Evolutionary conservation across 164 flowering plant species (phyloP), one percentile per base, ranked within the genome.

Genomic region (Stephania yunnanensis): DNA sequence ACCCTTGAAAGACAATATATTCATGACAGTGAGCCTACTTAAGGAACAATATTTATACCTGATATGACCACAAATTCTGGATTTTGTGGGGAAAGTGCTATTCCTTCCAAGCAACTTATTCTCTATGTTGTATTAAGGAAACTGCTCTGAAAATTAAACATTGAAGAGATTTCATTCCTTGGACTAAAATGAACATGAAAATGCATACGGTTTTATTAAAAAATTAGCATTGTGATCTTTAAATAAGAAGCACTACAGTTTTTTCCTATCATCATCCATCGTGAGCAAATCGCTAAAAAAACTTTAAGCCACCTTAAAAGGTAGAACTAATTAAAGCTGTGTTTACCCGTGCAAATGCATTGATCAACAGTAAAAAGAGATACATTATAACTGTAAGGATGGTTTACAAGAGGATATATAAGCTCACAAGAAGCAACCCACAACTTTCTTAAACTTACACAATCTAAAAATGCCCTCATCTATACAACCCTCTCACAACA

Each of bases 401-500:
- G 75, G 67, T 77, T 20, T 70, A 72, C 71, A 77, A 77, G 67
- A 12, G 53, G 46, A 15, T 12, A 50, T 50, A 69, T 65, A 55
- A 52, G 63, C 36, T 63, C 79, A 67, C 79, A 67, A 20, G 72
- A 52, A 50, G 65, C 71, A 69, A 66, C 19, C 63, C 13, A 10
- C 63, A 55, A 7, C 61, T 71, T 46, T 70, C 29, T 73, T 25
- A 15, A 10, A 65, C 48, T 70, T 42, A 68, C 48, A 58, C 20
- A 19, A 58, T 15, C 64, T 58, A 58, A 5, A 71, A 58, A 61
- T 61, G n/a, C 67, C 46, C 87, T 83, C 84, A 82, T 77, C 84
- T 86, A 85, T 87, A 89, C 90, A 89, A 79, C 44, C 83, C 85
- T 85, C 84, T 70, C 78, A 15, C 19, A 6, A 80, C 72, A 77